Percentiles rank a stretch among this genome's conserved stretches.
Evolutionary conservation across 2,329 filamentous ascomycete species (phyloP).

Genomic region (Fusarium gaditjirri): DNA sequence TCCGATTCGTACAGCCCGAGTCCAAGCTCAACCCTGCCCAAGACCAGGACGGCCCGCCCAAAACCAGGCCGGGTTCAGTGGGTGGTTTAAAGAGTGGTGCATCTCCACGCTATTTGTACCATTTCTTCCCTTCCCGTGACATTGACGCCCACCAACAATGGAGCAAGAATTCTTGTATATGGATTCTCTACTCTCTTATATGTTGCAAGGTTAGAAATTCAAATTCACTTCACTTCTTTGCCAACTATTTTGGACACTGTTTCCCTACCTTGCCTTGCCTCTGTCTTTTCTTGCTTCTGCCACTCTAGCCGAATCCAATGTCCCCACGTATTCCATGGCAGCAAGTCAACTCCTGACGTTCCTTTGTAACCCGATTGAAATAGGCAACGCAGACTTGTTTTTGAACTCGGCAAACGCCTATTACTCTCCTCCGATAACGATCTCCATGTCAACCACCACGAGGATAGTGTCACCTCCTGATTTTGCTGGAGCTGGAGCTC

Average conservation of each 20-base stretch:
- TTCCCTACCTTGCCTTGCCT: background rate
- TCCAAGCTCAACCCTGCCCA: slow-evolving; percentile 1
- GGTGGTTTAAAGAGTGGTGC: slow-evolving; percentile 7
- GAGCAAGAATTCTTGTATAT: slow-evolving; percentile 39
- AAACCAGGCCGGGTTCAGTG: background rate
- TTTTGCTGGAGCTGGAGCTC: slow-evolving; percentile 21
- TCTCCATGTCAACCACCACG: slow-evolving; percentile 41
- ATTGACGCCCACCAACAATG: slow-evolving; percentile 34
- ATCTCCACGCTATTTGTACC: slow-evolving; percentile 30
- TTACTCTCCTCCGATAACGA: slow-evolving; percentile 33
- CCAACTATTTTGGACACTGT: background rate
- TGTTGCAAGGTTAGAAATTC: slow-evolving; percentile 43
- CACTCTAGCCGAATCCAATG: slow-evolving; percentile 5
- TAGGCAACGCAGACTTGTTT: slow-evolving; percentile 39
- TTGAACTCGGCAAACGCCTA: slow-evolving; percentile 29
- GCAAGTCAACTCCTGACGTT: slow-evolving; percentile 38
- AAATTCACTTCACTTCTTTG: background rate
- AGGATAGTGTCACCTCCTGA: slow-evolving; percentile 33
- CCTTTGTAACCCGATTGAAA: slow-evolving; percentile 32
- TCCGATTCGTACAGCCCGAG: background rate
- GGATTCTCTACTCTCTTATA: slow-evolving; percentile 36
- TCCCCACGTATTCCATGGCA: slow-evolving; percentile 15
- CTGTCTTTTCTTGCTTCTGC: background rate
- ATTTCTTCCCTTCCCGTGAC: slow-evolving; percentile 30
- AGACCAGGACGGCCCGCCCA: background rate